Percentiles rank a stretch among this genome's conserved stretches.
phyloP scores from a whole-genome alignment of 352 stramenopile genomes.

The Globisporangium cylindrosporum region DNA sequence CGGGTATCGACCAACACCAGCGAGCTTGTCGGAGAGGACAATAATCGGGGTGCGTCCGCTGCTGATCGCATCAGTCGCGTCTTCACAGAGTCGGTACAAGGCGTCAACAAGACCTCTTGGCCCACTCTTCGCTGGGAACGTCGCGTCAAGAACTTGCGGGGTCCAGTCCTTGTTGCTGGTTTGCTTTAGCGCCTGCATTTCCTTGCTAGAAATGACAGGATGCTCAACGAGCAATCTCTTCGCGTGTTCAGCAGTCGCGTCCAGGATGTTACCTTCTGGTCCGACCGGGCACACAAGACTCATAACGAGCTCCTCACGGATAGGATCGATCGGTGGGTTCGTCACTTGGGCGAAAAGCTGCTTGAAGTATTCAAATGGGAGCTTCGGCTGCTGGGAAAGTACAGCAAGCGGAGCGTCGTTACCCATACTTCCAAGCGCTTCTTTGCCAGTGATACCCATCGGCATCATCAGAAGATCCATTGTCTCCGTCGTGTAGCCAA shows the following conservation, averaged over 20 bases:
- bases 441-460: slow-evolving; percentile 93
- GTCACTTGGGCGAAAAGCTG: slow-evolving; percentile 95
- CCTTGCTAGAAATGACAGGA: slow-evolving; percentile 90
- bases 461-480: slow-evolving; percentile 95
- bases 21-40: slow-evolving; percentile 92
- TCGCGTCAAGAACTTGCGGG: slow-evolving; percentile 58
- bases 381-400: slow-evolving; percentile 91
- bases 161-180: slow-evolving; percentile 59
- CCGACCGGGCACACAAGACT: slow-evolving; percentile 95
- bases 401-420: slow-evolving; percentile 95
- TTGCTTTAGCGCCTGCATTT: slow-evolving; percentile 93
- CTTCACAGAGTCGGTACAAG: slow-evolving; percentile 92
- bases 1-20: slow-evolving; percentile 84
- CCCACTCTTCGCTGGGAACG: slow-evolving; percentile 55
- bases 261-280: slow-evolving; percentile 93
- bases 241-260: slow-evolving; percentile 69
- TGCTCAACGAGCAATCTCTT: slow-evolving; percentile 92
- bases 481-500: slow-evolving; percentile 94
- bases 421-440: slow-evolving; percentile 94
- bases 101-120: slow-evolving; percentile 73
- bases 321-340: slow-evolving; percentile 97
- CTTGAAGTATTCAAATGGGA: slow-evolving; percentile 98
- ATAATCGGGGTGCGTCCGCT: slow-evolving; percentile 72
- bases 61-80: slow-evolving; percentile 91
- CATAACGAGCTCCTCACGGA: slow-evolving; percentile 97